These are phyloP conservation scores for Berkeleyomyces rouxiae DNA, from an alignment of 2,329 filamentous ascomycete genomes.

Conservation along the genomic window DNA sequence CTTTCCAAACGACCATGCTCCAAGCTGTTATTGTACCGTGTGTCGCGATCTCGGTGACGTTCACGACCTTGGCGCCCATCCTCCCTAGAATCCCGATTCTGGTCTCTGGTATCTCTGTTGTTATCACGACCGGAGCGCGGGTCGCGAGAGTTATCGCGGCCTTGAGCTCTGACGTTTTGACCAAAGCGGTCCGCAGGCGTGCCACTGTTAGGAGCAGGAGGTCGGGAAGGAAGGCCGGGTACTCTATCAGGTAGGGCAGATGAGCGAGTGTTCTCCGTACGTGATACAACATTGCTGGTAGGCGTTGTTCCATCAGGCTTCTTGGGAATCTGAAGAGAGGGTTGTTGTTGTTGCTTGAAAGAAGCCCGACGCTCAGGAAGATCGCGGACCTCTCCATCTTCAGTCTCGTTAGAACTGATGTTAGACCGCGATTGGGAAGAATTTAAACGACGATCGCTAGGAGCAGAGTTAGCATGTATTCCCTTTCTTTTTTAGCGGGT, in stretches of 20 bases:
- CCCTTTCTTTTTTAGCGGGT: conserved; percentile 14
- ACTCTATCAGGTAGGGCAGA: background rate
- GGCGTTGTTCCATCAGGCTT: conserved; percentile 5
- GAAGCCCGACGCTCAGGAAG: conserved; percentile 9
- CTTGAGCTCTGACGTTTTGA: background rate
- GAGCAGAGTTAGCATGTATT: background rate
- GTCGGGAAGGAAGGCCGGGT: conserved; percentile 9
- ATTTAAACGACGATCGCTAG: background rate
- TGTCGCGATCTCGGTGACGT: conserved; percentile 7
- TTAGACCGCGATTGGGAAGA: background rate
- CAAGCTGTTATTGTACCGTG: conserved; percentile 2
- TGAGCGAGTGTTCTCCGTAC: background rate
- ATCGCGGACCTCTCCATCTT: conserved; percentile 50
- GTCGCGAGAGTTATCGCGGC: conserved; percentile 4
- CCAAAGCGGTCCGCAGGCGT: conserved; percentile 2
- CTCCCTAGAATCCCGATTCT: background rate
- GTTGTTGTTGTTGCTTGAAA: conserved; percentile 20
- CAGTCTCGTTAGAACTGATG: conserved; percentile 32
- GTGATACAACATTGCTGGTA: background rate
- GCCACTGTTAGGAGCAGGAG: conserved; percentile 15
- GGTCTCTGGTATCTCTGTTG: conserved; percentile 4
- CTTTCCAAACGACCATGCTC: conserved; percentile 11
- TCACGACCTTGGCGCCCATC: conserved; percentile 3
- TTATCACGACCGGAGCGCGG: conserved; percentile 3
- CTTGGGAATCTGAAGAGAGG: conserved; percentile 8